Evolutionary conservation across 257 asterid species (phyloP).

Genomic region (Petrea volubilis): DNA sequence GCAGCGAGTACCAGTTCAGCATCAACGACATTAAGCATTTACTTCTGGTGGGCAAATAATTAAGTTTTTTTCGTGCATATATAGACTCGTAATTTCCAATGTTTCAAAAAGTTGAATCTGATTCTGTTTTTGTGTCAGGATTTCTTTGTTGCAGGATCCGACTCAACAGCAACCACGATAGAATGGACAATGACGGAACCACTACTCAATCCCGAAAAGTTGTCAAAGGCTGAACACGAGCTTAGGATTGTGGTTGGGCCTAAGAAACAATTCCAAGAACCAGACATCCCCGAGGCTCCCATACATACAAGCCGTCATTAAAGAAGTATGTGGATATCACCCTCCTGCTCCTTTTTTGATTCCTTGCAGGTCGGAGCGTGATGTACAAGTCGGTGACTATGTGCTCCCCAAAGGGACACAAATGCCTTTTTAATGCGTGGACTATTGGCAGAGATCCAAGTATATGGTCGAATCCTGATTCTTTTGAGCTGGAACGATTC

Average conservation of each 20-base stretch:
- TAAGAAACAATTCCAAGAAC: background rate
- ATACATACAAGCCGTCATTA: too few relatives aligned
- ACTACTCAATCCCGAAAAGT: background rate
- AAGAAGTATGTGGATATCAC: too few relatives aligned
- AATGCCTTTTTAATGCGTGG: conserved; percentile 33
- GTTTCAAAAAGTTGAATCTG: too few relatives aligned
- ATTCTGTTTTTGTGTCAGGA: background rate
- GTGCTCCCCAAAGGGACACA: conserved; percentile 33
- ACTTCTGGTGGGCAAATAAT: too few relatives aligned
- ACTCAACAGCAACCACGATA: background rate
- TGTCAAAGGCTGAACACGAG: background rate
- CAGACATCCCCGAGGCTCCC: too few relatives aligned
- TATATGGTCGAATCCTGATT: conserved; percentile 32
- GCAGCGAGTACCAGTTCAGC: conserved; percentile 14
- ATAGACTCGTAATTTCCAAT: too few relatives aligned
- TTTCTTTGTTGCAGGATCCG: background rate
- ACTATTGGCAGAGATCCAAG: conserved; percentile 37
- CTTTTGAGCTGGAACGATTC: conserved; percentile 32
- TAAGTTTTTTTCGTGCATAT: too few relatives aligned
- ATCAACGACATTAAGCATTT: conserved; percentile 16
- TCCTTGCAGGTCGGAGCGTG: conserved; percentile 10
- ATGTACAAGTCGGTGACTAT: conserved; percentile 25
- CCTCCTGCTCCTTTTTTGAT: conserved; percentile 28
- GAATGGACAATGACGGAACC: conserved; percentile 1
- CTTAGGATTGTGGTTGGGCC: background rate